Conservation (phyloP, 2,329 filamentous ascomycete species). For the Aspergillus sp. region DNA sequence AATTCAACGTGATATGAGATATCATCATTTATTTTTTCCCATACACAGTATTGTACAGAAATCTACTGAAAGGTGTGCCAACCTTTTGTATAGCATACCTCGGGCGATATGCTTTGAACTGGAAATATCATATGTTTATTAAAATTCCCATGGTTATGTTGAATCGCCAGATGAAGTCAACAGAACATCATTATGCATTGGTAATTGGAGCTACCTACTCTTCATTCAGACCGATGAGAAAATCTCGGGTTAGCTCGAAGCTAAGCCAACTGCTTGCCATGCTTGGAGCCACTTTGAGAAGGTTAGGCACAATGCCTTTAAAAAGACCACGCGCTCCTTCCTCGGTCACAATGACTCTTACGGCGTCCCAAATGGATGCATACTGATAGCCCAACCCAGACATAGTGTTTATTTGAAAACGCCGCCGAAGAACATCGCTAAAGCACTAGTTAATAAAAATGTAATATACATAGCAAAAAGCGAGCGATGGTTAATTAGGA, state of each 20-base stretch:
- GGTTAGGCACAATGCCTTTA: conserved; percentile 91
- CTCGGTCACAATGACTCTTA: conserved; percentile 73
- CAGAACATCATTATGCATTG: too few species aligned
- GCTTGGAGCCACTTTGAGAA: conserved; percentile 94
- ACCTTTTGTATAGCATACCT: too few species aligned
- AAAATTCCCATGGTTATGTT: too few species aligned
- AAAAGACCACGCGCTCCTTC: conserved; percentile 85
- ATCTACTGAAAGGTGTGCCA: too few species aligned
- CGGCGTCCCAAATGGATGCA: conserved; percentile 76
- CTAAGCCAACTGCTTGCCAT: conserved; percentile 99
- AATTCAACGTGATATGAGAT: too few species aligned
- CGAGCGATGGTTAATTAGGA: background rate
- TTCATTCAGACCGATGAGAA: conserved; percentile 59
- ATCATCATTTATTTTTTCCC: too few species aligned
- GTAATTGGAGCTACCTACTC: conserved; percentile 8
- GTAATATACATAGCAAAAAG: background rate
- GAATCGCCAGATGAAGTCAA: too few species aligned
- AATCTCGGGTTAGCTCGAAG: conserved; percentile 89
- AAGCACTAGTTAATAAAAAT: conserved; percentile 3
- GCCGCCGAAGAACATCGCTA: conserved; percentile 83
- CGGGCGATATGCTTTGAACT: too few species aligned
- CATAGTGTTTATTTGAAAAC: conserved; percentile 99
- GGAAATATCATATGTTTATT: too few species aligned
- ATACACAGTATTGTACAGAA: too few species aligned
- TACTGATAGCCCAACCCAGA: conserved; percentile 97